Base-by-base conservation (phyloP, 352 stramenopile species). In the Pythium phragmiticola region DNA sequence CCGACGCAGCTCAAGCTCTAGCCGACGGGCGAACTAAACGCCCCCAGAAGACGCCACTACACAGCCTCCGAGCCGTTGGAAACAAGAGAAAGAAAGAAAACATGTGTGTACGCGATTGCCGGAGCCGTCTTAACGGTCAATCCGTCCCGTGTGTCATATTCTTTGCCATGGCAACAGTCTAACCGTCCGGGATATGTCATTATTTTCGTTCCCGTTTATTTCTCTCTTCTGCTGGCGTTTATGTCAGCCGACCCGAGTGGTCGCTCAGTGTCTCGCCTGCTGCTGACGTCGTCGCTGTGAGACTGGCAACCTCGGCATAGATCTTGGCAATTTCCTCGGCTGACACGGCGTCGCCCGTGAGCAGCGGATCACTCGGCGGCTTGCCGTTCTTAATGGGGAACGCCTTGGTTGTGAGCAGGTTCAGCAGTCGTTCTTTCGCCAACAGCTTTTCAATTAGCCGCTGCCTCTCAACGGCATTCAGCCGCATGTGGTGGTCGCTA, bases 401-500 rank as follows among this genome's bases (percentile, higher is more conserved):
- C 28, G 83, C 80, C 46, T 90, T 91, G 51, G 75, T 58, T n/a
- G 90, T 89, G 21, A 97, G 63, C 45, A 96, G 57, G 23, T 70
- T 77, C 55, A 96, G 73, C 53, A 97, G 67, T 33, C 88, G 76
- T 61, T 97, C 87, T 64, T 94, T 91, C 21, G 84, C 78, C 17
- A 96, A 66, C 41, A 96, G 65, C 45, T 81, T 83, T 55, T 97
- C 87, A 37, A 96, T 78, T 1, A 92, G 70, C 33, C 67, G 71
- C 63, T 94, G 81, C 5, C 87, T 63, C 26, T 96, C 86, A 8
- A 63, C 60, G 16, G 70, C 68, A 26, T 36, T 77, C 8, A 89
- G 61, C 16, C 69, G 69, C 47, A 49, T 53, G 37, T 49, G 61
- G 30, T 49, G 61, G 30, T 68, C 61, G n/a, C 43, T 45, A 7